A percentile compares a stretch with the other conserved stretches of the same genome.
Evolutionary conservation across 192 early-diverging fungal species (phyloP).

Genomic region (Gonapodya prolifera): DNA sequence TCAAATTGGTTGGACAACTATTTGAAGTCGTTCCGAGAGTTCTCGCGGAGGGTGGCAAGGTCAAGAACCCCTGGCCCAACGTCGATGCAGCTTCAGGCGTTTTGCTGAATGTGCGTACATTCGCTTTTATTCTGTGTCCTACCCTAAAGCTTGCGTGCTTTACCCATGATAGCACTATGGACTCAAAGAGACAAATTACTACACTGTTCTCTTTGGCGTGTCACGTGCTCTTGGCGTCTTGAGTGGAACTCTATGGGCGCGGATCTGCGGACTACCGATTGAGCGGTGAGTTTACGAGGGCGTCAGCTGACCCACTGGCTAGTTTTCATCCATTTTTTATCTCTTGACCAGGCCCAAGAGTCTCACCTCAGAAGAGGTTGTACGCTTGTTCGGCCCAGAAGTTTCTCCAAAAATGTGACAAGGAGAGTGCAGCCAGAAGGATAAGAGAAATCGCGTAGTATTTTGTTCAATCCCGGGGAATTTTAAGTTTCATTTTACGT

Average conservation of each 20-base stretch:
- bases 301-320: too few species aligned
- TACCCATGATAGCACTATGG: slow-evolving; percentile 85
- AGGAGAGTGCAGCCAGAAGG: too few species aligned
- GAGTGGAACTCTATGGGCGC: slow-evolving; percentile 92
- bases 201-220: slow-evolving; percentile 98
- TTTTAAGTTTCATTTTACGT: too few species aligned
- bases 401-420: too few species aligned
- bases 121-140: neutral
- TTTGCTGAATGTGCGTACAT: slow-evolving; percentile 43
- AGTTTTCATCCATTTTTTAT: too few species aligned
- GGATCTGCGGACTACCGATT: slow-evolving; percentile 92
- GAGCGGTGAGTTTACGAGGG: too few species aligned
- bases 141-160: too few species aligned
- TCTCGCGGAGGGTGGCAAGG: slow-evolving; percentile 96
- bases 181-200: slow-evolving; percentile 94
- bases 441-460: too few species aligned
- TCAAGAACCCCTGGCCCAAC: slow-evolving; percentile 99
- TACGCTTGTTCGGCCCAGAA: too few species aligned
- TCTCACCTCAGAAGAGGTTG: too few species aligned
- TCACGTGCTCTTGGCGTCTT: slow-evolving; percentile 95
- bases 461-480: too few species aligned
- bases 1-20: slow-evolving; percentile 89
- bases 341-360: too few species aligned
- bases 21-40: slow-evolving; percentile 96
- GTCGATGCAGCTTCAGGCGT: slow-evolving; percentile 98